Evolutionary conservation across 495 filamentous ascomycete genomes (phyloP).

Genomic region (Aspergillus heteromorphus): DNA sequence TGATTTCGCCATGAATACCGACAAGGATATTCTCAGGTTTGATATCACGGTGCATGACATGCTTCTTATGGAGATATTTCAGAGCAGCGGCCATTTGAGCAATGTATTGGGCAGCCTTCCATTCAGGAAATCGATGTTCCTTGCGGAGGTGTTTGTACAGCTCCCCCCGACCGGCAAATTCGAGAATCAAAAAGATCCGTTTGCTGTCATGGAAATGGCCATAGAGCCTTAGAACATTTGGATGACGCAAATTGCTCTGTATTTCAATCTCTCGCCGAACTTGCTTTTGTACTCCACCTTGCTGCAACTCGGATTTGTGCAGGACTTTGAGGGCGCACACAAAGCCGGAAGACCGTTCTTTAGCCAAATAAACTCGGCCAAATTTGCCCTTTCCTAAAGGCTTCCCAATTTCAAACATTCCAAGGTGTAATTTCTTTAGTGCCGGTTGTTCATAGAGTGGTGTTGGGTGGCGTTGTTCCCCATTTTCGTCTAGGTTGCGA

Average conservation of each 20-base stretch:
- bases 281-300: slow-evolving; percentile 93
- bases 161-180: slow-evolving; percentile 93
- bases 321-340: slow-evolving; percentile 96
- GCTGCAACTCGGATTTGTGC: slow-evolving; percentile 89
- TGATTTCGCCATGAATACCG: slow-evolving; percentile 96
- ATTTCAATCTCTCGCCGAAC: slow-evolving; percentile 97
- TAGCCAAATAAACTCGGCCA: slow-evolving; percentile 90
- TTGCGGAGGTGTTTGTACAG: slow-evolving; percentile 93
- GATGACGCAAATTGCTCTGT: slow-evolving; percentile 91
- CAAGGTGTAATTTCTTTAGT: slow-evolving; percentile 80
- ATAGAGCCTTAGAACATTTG: slow-evolving; percentile 90
- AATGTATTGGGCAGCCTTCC: slow-evolving; percentile 93
- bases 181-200: slow-evolving; percentile 90
- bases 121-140: slow-evolving; percentile 86
- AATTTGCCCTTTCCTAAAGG: slow-evolving; percentile 97
- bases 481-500: slow-evolving; percentile 51
- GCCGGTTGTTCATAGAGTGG: slow-evolving; percentile 55
- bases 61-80: slow-evolving; percentile 91
- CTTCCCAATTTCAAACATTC: slow-evolving; percentile 98
- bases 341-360: slow-evolving; percentile 82
- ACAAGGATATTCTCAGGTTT: slow-evolving; percentile 99
- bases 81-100: slow-evolving; percentile 97
- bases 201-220: slow-evolving; percentile 97
- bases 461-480: slow-evolving; percentile 47
- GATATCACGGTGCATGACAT: slow-evolving; percentile 98